Evolutionary conservation across 2,329 filamentous ascomycete genomes (phyloP).

Genomic region (Epichloe brachyelytri): DNA sequence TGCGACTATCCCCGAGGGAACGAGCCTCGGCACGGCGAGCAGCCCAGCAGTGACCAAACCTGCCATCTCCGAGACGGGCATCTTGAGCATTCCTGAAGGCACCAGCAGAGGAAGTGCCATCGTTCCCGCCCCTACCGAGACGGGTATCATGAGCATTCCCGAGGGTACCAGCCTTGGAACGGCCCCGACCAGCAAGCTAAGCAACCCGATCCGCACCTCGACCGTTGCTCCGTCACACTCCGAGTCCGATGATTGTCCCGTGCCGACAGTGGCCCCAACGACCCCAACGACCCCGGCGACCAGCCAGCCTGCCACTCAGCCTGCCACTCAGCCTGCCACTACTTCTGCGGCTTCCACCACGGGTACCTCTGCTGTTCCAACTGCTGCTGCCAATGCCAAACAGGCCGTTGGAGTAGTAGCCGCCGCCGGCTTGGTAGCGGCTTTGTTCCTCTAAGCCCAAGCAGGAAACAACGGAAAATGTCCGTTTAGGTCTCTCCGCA

Average conservation of each 20-base stretch:
- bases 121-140: not conserved
- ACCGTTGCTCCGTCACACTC: not conserved
- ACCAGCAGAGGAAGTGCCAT: not conserved
- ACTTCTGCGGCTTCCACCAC: not conserved
- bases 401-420: conserved; percentile 23
- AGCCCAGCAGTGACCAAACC: not conserved
- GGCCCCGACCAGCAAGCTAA: not conserved
- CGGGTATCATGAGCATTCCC: conserved; percentile 8
- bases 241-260: not conserved
- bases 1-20: not conserved
- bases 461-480: not conserved
- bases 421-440: conserved; percentile 25
- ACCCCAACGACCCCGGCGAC: conserved; percentile 4
- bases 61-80: not conserved
- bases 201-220: conserved; percentile 1
- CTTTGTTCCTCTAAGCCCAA: conserved; percentile 26
- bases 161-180: conserved; percentile 56
- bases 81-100: conserved; percentile 7
- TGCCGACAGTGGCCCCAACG: not conserved
- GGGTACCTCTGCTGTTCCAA: conserved; percentile 9
- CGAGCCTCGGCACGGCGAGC: not conserved
- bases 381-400: conserved; percentile 18
- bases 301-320: conserved; percentile 5
- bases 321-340: conserved; percentile 6
- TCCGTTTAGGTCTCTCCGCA: too few species aligned